Conservation (phyloP, 2,329 filamentous ascomycete species). For the Cryphonectria carpinicola region DNA sequence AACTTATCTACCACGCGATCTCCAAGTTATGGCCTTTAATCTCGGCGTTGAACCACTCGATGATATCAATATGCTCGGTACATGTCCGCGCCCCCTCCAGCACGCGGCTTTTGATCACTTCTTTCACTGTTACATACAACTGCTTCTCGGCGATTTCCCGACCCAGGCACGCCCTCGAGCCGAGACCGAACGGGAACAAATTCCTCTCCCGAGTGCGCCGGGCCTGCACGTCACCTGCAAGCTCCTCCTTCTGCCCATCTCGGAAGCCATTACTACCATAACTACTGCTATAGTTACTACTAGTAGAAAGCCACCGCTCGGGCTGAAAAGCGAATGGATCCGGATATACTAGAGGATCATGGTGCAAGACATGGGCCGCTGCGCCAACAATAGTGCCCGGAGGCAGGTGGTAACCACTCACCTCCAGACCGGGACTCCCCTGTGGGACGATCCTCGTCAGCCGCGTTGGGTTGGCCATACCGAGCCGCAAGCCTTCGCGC, state of each 20-base stretch:
- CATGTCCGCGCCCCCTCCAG: constrained; percentile 17
- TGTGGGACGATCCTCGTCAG: constrained; percentile 27
- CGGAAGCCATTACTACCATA: no score
- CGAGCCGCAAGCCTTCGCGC: constrained; percentile 31
- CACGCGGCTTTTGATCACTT: constrained; percentile 13
- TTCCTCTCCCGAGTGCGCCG: constrained; percentile 6
- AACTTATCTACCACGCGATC: constrained; percentile 10
- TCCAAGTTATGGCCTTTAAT: constrained; percentile 25
- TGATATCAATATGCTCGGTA: constrained; percentile 20
- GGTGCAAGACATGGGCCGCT: constrained; percentile 63
- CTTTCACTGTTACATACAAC: constrained; percentile 12
- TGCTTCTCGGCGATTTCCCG: constrained; percentile 31
- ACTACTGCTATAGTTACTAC: no score
- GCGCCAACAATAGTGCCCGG: constrained; percentile 62
- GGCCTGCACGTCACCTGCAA: neutral
- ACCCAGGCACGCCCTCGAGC: constrained; percentile 32
- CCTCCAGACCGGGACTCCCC: constrained; percentile 29
- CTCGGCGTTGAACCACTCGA: constrained; percentile 27
- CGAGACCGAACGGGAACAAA: constrained; percentile 33
- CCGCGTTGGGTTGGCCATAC: constrained; percentile 30
- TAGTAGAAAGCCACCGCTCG: constrained; percentile 30
- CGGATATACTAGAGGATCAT: constrained; percentile 31
- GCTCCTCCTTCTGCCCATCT: neutral
- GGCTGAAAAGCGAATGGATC: constrained; percentile 30
- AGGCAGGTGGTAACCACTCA: constrained; percentile 57